Percentiles rank a stretch among this genome's conserved stretches.
Evolutionary conservation across 2,329 filamentous ascomycete genomes (phyloP).

Genomic region (Didymella lethalis): DNA sequence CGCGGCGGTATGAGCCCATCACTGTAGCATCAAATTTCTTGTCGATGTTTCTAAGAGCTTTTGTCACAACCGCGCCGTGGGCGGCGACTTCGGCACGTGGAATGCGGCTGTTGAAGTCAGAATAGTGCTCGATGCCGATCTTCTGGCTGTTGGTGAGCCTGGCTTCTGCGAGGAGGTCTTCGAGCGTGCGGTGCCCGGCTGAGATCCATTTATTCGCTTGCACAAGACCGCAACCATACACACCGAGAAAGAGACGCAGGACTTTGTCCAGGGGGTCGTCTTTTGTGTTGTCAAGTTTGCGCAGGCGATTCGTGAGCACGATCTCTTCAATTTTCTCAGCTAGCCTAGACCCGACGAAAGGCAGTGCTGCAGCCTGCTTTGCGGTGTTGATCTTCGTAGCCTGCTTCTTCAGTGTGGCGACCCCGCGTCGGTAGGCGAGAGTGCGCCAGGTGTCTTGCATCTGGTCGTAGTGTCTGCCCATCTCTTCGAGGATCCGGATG

Average conservation of each 20-base stretch:
- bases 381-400: conserved; percentile 69
- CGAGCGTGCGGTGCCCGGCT: conserved; percentile 75
- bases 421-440: conserved; percentile 77
- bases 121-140: conserved; percentile 79
- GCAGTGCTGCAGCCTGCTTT: conserved; percentile 72
- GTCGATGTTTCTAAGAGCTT: conserved; percentile 68
- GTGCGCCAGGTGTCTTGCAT: conserved; percentile 80
- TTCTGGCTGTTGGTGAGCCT: conserved; percentile 73
- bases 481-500: conserved; percentile 77
- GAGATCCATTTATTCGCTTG: conserved; percentile 80
- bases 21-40: conserved; percentile 72
- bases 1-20: conserved; percentile 85
- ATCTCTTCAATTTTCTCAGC: conserved; percentile 92
- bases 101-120: conserved; percentile 81
- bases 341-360: conserved; percentile 74
- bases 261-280: conserved; percentile 70
- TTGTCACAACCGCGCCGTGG: conserved; percentile 71
- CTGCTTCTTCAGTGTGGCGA: conserved; percentile 75
- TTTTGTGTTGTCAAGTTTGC: conserved; percentile 74
- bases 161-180: conserved; percentile 70
- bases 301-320: conserved; percentile 73
- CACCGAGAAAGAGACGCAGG: conserved; percentile 74
- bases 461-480: conserved; percentile 79
- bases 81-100: conserved; percentile 76
- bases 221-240: conserved; percentile 78